Base-by-base conservation (phyloP, 192 early-diverging fungal genomes). In the Rhizoclosmatium globosum region DNA sequence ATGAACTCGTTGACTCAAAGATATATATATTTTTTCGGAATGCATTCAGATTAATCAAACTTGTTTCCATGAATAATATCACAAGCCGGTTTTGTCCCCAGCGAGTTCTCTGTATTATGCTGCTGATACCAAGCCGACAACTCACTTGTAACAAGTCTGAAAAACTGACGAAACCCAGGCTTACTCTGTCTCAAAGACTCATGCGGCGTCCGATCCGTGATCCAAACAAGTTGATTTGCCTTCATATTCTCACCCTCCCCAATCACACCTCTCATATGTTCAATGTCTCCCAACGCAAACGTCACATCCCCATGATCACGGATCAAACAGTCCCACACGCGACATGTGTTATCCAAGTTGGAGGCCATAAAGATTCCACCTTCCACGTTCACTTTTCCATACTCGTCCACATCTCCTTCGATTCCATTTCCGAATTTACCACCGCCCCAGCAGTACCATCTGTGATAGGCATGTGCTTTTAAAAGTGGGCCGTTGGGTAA, bases 321-420 rank as follows among this genome's bases (percentile, higher is more conserved):
- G 45, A 69, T 69, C 42, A 69, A 43, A 15, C 67, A 69, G 17
- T 43, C 17, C 67, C 67, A 69, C 17, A 46, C 47, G 2, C 17
- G 44, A 69, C 67, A 69, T 23, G 67, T 47, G 19, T 69, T 43
- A 41, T n/a, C 44, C 9, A 69, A 15, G 42, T 17, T 47, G 7
- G 67, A 69, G 11, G 67, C 46, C 39, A 69, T 23, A 31, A 69
- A 69, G 47, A 69, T 69, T 9, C 67, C 67, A n/a, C 67, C 67
- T n/a, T 43, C 42, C 15, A 69, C 42, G 13, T 69, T 47, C 11
- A 47, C 44, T n/a, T 11, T 13, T 39, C 67, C 67, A 7, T 6
- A 47, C 15, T 17, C 15, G 42, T 47, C 67, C 47, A 69, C 31
- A 42, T 69, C 47, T 69, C 67, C 44, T 23, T 41, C 42, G 9